phyloP scores from a whole-genome alignment of 176 grass and related monocot species.

The Triticum urartu region DNA sequence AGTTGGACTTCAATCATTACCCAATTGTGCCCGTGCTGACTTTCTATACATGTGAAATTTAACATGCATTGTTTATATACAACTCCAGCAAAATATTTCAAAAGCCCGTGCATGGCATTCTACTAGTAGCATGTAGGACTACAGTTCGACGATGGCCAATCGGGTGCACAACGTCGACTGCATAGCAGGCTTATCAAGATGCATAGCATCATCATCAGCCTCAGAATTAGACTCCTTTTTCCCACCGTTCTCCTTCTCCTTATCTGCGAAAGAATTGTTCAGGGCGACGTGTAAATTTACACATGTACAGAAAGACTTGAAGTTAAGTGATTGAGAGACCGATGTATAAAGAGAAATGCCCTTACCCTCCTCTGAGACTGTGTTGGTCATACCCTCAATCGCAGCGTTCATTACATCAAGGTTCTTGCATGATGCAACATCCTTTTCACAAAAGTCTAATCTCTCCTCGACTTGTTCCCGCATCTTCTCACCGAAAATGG shows the following conservation, averaged over 20 bases:
- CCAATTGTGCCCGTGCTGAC: too few species aligned
- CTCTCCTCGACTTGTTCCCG: constrained; percentile 97
- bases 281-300: neutral
- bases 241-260: constrained; percentile 32
- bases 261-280: neutral
- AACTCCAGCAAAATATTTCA: too few species aligned
- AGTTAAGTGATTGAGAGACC: neutral
- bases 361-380: neutral
- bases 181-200: constrained; percentile 35
- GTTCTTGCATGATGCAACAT: constrained; percentile 86
- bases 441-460: constrained; percentile 94
- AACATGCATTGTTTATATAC: too few species aligned
- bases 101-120: too few species aligned
- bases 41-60: too few species aligned
- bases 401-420: constrained; percentile 94
- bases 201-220: constrained; percentile 55
- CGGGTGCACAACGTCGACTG: too few species aligned
- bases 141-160: too few species aligned
- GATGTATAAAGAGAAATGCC: neutral
- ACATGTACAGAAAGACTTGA: neutral
- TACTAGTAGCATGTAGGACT: too few species aligned
- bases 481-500: constrained; percentile 79
- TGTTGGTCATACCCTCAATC: constrained; percentile 50
- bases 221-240: constrained; percentile 56
- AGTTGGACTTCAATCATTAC: too few species aligned